phyloP scores from a whole-genome alignment of 2,329 filamentous ascomycete genomes.

The Colletotrichum echinochloae region DNA sequence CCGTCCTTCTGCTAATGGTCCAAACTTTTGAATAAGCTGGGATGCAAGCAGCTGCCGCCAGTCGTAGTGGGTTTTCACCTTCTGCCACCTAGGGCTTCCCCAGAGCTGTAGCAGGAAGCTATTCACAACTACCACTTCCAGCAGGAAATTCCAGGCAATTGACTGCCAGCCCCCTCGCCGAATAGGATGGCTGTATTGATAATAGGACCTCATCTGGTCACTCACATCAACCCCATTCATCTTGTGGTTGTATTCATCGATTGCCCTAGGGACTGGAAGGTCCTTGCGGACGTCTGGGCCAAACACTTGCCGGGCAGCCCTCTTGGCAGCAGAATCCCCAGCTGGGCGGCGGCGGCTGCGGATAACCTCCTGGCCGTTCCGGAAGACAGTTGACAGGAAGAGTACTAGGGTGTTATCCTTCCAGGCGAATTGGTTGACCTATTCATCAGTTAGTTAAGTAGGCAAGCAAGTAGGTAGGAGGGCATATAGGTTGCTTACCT shows the following conservation, averaged over 20 bases:
- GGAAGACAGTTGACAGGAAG: background rate
- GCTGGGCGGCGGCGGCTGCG: background rate
- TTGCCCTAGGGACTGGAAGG: background rate
- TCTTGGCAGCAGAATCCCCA: background rate
- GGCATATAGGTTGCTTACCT: background rate
- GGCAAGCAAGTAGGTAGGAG: too few relatives aligned
- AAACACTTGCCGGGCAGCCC: background rate
- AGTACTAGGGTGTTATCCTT: conserved; percentile 1
- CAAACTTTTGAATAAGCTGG: too few relatives aligned
- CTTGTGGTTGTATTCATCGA: conserved; percentile 3
- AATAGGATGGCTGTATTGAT: background rate
- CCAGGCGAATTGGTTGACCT: background rate
- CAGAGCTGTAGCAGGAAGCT: background rate
- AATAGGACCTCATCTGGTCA: conserved; percentile 9
- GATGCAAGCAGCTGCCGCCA: too few relatives aligned
- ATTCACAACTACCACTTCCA: conserved; percentile 18
- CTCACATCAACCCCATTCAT: background rate
- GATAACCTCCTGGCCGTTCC: background rate
- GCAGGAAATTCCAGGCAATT: conserved; percentile 1
- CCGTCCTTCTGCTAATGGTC: too few relatives aligned
- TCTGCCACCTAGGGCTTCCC: too few relatives aligned
- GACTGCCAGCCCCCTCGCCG: background rate
- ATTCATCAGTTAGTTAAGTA: background rate
- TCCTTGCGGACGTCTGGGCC: background rate
- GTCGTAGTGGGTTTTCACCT: too few relatives aligned